Evolutionary conservation across 768 basidiomycete species (phyloP).

Genomic region (Agaricus blazei): DNA sequence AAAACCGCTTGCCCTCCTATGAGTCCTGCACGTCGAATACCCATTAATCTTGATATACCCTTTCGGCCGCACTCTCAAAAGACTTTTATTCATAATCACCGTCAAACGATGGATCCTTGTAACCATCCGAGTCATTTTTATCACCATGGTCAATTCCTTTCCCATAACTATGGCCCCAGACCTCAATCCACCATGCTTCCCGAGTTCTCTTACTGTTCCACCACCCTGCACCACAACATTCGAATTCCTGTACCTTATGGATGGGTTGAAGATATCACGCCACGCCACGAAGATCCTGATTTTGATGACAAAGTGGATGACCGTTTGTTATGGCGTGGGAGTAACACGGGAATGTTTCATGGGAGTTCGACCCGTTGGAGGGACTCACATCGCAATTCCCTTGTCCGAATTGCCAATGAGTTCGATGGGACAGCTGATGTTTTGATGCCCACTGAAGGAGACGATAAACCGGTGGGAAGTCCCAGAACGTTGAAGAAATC

Average conservation of each 20-base stretch:
- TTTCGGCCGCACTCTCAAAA: slow-evolving; percentile 27
- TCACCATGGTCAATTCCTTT: slow-evolving; percentile 50
- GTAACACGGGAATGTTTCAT: slow-evolving; percentile 61
- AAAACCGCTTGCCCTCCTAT: slow-evolving; percentile 32
- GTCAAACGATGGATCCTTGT: slow-evolving; percentile 45
- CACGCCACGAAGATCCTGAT: slow-evolving; percentile 45
- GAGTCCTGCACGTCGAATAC: slow-evolving; percentile 30
- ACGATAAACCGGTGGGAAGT: slow-evolving; percentile 27
- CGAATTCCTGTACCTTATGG: slow-evolving; percentile 42
- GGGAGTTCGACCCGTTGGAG: slow-evolving; percentile 37
- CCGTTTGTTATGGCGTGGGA: slow-evolving; percentile 67
- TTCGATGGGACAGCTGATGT: slow-evolving; percentile 34
- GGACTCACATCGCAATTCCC: slow-evolving; percentile 42
- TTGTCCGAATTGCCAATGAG: slow-evolving; percentile 40
- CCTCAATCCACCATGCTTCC: slow-evolving; percentile 41
- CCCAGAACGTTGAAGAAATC: slow-evolving; percentile 29
- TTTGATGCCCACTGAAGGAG: slow-evolving; percentile 25
- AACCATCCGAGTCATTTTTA: slow-evolving; percentile 37
- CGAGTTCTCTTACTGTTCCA: slow-evolving; percentile 47
- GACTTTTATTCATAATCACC: slow-evolving; percentile 48
- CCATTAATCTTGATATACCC: slow-evolving; percentile 29
- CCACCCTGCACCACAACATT: slow-evolving; percentile 51
- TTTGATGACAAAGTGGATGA: slow-evolving; percentile 65
- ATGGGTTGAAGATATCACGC: slow-evolving; percentile 38
- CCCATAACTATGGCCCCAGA: slow-evolving; percentile 38